Evolutionary conservation across 306 rosid species (phyloP), one percentile per base, ranked within the genome.

Genomic region (Heteromeles arbutifolia): DNA sequence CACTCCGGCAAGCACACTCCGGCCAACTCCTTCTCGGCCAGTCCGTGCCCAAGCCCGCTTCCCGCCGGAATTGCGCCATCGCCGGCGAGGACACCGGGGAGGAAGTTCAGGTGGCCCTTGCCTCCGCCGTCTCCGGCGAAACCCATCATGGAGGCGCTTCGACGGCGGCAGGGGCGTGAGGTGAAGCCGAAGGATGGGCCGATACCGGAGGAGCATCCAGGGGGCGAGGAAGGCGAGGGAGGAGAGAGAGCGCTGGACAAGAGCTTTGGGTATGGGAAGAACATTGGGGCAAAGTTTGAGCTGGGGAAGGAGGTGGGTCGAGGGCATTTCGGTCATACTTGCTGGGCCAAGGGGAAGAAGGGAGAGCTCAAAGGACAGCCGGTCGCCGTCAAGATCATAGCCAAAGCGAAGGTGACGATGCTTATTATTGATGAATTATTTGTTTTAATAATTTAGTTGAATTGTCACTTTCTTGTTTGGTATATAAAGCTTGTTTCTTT

Each of bases 101-200:
- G 98, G 86, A 93, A 90, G 80, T 91, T 93, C 77, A 80, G 97
- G 72, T 93, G 98, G 98, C 98, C 98, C 0, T 73, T 93, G 0
- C 97, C 98, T 3, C 98, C 98, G 0, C 98, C 97, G 0, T 95
- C 98, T 0, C 97, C 98, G n/a, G 98, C 98, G 69, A 95, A 85
- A 90, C 98, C 97, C 57, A 95, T 95, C 87, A 92, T 92, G 92
- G 88, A 96, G 31, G 90, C 91, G 56, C 62, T 87, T 65, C 73
- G 86, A 11, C 80, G 91, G 81, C 84, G 92, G 67, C 87, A 82
- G 74, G 90, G 92, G 78, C 86, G 80, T 77, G 21, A 84, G 80
- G 21, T 82, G 81, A 90, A 84, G 66, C 88, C 96, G 21, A 84
- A 81, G 64, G 92, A 89, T 14, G 92, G 85, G 65, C 92, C 98